A percentile compares a stretch with the other conserved stretches of the same genome.
Conservation (phyloP, 768 basidiomycete genomes). For the Ramaria sp. region DNA sequence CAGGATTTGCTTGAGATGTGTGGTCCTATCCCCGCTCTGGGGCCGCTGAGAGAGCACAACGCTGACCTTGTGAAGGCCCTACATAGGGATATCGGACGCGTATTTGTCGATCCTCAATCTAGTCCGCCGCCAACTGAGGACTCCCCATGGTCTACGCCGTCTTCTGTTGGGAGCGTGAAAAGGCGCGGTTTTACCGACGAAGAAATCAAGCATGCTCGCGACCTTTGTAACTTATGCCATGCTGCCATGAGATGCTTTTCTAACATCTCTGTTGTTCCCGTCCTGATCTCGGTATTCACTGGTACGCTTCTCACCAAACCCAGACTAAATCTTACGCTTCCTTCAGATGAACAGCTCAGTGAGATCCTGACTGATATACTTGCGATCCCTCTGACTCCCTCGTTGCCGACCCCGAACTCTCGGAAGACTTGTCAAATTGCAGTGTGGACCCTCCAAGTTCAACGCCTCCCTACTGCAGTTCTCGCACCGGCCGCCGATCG, state of each 20-base stretch:
- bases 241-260: constrained; percentile 41
- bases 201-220: constrained; percentile 69
- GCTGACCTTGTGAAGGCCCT: constrained; percentile 44
- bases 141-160: constrained; percentile 16
- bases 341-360: constrained; percentile 46
- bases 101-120: constrained; percentile 44
- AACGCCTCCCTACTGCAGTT: constrained; percentile 53
- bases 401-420: constrained; percentile 70
- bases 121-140: constrained; percentile 18
- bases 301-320: constrained; percentile 29
- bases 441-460: constrained; percentile 63
- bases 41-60: constrained; percentile 49
- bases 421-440: constrained; percentile 78
- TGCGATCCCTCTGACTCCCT: constrained; percentile 58
- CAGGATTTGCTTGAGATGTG: constrained; percentile 55
- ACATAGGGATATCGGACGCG: constrained; percentile 58
- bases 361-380: constrained; percentile 52
- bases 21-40: constrained; percentile 28
- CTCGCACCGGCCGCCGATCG: constrained; percentile 52
- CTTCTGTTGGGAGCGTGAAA: constrained; percentile 47
- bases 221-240: constrained; percentile 65
- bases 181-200: constrained; percentile 65
- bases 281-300: constrained; percentile 48
- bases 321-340: constrained; percentile 8
- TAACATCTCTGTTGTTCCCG: constrained; percentile 47